Base-by-base conservation (phyloP, 1,284 basidiomycete genomes). In the Tranzscheliella williamsii region DNA sequence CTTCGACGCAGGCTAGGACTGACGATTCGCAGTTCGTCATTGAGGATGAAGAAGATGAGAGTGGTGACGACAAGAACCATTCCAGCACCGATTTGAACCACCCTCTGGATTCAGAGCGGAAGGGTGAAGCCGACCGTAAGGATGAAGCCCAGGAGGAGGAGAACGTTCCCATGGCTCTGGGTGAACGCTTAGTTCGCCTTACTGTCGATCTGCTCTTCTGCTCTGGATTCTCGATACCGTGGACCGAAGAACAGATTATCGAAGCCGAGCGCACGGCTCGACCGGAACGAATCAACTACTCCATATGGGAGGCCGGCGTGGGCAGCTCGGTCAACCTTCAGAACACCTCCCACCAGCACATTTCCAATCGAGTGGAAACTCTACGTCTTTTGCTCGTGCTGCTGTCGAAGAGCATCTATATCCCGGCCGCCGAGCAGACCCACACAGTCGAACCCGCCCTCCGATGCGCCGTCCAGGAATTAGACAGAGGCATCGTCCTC, bases 261-360 rank as follows among this genome's bases (percentile, higher is more conserved):
- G 49, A 64, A 24, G 32, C 39, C 0, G 2, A 22, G 2, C 20
- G 16, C 21, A 30, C 29, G 11, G n/a, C 24, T 15, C 13, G 21
- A 4, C 39, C 53, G 2, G 12, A 24, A 11, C 35, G 45, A 22
- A 43, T 57, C 40, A 45, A 56, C 31, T 66, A 65, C 36, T 51
- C 66, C 5, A 76, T 76, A 47, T 76, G 73, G 72, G 64, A 71
- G 31, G 57, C 72, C 9, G 75, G 75, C 16, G 70, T 76, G 6
- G 75, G 75, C 2, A 63, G 62, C 40, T 68, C 72, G 0, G 49
- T 73, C 30, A 64, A 75, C 17, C 42, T 76, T 2, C 37, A 46
- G 5, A 53, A 51, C 17, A 68, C 66, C 2, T 65, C 57, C 0
- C 43, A 50, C 15, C 35, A 38, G 32, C 74, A 75, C 34, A 42